Conservation (phyloP, 2,329 filamentous ascomycete genomes). For the Endothia cerciana region DNA sequence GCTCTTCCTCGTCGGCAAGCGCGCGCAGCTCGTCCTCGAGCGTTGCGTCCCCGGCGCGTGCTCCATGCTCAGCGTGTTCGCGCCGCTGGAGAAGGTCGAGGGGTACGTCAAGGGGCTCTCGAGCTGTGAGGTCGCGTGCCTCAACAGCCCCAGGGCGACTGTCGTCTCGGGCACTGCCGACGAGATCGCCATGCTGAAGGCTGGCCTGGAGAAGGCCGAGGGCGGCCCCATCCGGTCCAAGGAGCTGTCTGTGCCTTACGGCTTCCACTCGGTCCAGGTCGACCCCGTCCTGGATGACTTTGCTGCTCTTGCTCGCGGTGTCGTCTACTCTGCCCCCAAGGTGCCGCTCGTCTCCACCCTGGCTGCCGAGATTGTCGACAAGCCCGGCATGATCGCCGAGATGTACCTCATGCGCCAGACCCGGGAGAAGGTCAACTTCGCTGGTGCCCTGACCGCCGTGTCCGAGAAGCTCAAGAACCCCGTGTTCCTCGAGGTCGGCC, state of each 20-base stretch:
- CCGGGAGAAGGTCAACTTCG: slow-evolving; percentile 68
- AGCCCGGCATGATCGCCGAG: slow-evolving; percentile 56
- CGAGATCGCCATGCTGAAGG: slow-evolving; percentile 37
- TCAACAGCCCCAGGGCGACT: slow-evolving; percentile 71
- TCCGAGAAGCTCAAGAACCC: slow-evolving; percentile 61
- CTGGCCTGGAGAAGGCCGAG: slow-evolving; percentile 43
- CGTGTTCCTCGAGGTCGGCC: slow-evolving; percentile 69
- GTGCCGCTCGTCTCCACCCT: slow-evolving; percentile 68
- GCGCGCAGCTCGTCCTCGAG: slow-evolving; percentile 63
- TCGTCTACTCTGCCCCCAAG: slow-evolving; percentile 45
- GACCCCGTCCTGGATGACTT: slow-evolving; percentile 57
- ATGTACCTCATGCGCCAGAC: slow-evolving; percentile 63
- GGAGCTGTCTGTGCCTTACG: slow-evolving; percentile 47
- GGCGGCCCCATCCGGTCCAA: slow-evolving; percentile 40
- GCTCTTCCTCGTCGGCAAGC: slow-evolving; percentile 66
- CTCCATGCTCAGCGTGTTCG: slow-evolving; percentile 50
- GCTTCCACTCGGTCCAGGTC: slow-evolving; percentile 51
- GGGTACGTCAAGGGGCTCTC: slow-evolving; percentile 47
- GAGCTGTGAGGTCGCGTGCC: slow-evolving; percentile 60
- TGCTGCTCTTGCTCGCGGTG: slow-evolving; percentile 42
- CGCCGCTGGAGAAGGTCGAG: slow-evolving; percentile 51
- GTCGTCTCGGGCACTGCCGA: slow-evolving; percentile 56
- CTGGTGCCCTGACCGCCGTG: slow-evolving; percentile 52
- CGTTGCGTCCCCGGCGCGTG: slow-evolving; percentile 66
- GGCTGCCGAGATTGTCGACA: slow-evolving; percentile 60